Base-by-base conservation (phyloP, 192 early-diverging fungal genomes). In the Coemansia brasiliensis region DNA sequence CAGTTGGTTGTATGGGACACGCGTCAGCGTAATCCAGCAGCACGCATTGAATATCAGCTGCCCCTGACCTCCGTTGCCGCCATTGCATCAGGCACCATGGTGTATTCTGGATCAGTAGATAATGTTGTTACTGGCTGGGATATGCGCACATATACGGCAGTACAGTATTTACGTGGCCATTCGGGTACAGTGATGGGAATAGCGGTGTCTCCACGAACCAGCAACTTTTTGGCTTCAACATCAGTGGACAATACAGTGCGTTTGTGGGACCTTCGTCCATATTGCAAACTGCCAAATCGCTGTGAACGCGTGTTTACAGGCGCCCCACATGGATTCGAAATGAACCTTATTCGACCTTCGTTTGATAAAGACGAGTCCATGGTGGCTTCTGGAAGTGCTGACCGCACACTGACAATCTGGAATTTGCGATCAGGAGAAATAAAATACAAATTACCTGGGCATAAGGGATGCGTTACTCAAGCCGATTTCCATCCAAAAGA, bases 261-360 rank as follows among this genome's bases (percentile, higher is more conserved):
- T 17, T 85, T 94, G 26, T 99, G 96, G 96, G 93, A 99, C 73
- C 83, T 97, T 4, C 91, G 91, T 25, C 96, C 94, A 3, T 97
- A 92, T 55, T 69, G 70, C 39, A 51, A 59, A 37, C 82, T 87
- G 0, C 67, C 87, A 10, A 86, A 87, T 53, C 84, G 96, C n/a
- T 76, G 90, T 48, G 72, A 89, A 55, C 89, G 88, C 49, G 83
- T 85, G 15, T 88, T 92, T 69, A 84, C 63, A 64, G 92, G 94
- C 5, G 95, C 95, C 4, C 93, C 94, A 21, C 94, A 98, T 58
- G 94, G 94, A 15, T 94, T 91, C 63, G 96, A 99, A 56, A 93
- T 92, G 82, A 94, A 94, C 52, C 80, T 99, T 37, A 84, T 98
- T 27, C 82, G 86, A 18, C 94, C 95, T 0, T 87, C 91, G 17